Percentiles rank a stretch among this genome's conserved stretches.
phyloP scores from a whole-genome alignment of 2,329 filamentous ascomycete genomes.

The Fusarium sacchari region DNA sequence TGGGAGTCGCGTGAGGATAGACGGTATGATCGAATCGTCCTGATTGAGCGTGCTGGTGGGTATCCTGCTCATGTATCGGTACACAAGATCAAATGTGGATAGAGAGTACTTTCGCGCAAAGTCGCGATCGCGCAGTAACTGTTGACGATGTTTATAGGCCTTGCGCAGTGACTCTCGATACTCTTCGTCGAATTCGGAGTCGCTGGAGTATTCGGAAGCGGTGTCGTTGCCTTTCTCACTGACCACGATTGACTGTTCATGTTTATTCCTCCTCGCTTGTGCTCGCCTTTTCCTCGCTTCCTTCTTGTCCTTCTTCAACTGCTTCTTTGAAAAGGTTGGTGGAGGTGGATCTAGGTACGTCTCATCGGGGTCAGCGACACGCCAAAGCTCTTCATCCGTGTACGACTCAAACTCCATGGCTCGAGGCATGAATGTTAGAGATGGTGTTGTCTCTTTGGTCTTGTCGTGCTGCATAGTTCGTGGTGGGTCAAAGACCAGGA shows the following conservation, averaged over 20 bases:
- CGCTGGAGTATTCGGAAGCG: conserved; percentile 6
- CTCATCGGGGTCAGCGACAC: conserved; percentile 39
- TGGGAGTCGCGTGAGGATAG: conserved; percentile 28
- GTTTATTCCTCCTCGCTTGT: conserved; percentile 2
- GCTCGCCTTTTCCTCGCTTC: conserved; percentile 6
- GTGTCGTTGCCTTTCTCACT: conserved; percentile 18
- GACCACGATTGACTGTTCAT: not conserved
- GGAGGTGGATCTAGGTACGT: conserved; percentile 43
- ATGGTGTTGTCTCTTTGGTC: conserved; percentile 25
- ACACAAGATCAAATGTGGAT: conserved; percentile 37
- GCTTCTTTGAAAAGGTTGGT: conserved; percentile 9
- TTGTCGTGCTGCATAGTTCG: conserved; percentile 38
- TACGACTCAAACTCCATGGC: conserved; percentile 44
- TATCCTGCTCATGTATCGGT: conserved; percentile 33
- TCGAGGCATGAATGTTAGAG: conserved; percentile 45
- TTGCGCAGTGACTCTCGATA: not conserved
- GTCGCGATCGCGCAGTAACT: conserved; percentile 36
- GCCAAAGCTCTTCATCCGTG: conserved; percentile 43
- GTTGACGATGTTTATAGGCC: conserved; percentile 22
- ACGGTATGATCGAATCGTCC: conserved; percentile 16
- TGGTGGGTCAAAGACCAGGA: conserved; percentile 38
- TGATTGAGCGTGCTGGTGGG: conserved; percentile 7
- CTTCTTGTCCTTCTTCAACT: conserved; percentile 17
- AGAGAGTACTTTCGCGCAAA: conserved; percentile 44
- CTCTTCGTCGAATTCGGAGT: conserved; percentile 16